Conservation (phyloP, 768 basidiomycete species). For the Brasilioporus rufonigricans region DNA sequence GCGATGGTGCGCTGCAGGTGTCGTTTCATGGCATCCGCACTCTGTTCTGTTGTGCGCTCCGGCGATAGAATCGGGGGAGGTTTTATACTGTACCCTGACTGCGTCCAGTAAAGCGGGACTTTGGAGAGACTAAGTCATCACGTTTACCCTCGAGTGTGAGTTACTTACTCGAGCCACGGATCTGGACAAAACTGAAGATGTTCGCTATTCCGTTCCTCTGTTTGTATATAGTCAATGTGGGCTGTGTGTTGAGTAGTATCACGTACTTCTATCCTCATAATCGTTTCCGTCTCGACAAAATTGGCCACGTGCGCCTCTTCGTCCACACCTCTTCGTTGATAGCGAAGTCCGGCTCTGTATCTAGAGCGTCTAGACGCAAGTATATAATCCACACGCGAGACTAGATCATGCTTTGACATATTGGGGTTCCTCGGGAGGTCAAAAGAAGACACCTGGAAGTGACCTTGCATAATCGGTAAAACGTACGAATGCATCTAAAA, state of each 20-base stretch:
- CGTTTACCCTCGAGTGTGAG: neutral
- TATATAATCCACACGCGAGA: constrained; percentile 64
- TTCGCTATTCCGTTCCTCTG: constrained; percentile 76
- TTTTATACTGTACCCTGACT: constrained; percentile 82
- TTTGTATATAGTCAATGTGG: neutral
- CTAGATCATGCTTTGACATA: constrained; percentile 35
- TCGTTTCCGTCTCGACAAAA: constrained; percentile 93
- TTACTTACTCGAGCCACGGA: constrained; percentile 79
- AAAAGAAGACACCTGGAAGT: constrained; percentile 76
- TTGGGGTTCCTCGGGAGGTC: constrained; percentile 45
- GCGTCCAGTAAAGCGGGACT: constrained; percentile 95
- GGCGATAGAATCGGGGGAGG: constrained; percentile 77
- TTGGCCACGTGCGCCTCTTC: constrained; percentile 93
- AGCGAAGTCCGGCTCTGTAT: constrained; percentile 89
- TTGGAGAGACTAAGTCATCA: constrained; percentile 12
- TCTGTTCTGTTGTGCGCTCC: constrained; percentile 72
- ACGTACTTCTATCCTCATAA: constrained; percentile 76
- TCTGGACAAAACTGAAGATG: constrained; percentile 85
- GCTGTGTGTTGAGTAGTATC: neutral
- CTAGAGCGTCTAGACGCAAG: constrained; percentile 84
- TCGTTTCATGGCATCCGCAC: constrained; percentile 63
- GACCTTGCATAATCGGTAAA: constrained; percentile 91
- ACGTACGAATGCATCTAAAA: constrained; percentile 77
- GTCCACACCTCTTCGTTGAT: constrained; percentile 93
- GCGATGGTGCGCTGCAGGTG: constrained; percentile 70